Evolutionary conservation across 495 filamentous ascomycete species (phyloP).

Genomic region (Parachaetomium inaequale): DNA sequence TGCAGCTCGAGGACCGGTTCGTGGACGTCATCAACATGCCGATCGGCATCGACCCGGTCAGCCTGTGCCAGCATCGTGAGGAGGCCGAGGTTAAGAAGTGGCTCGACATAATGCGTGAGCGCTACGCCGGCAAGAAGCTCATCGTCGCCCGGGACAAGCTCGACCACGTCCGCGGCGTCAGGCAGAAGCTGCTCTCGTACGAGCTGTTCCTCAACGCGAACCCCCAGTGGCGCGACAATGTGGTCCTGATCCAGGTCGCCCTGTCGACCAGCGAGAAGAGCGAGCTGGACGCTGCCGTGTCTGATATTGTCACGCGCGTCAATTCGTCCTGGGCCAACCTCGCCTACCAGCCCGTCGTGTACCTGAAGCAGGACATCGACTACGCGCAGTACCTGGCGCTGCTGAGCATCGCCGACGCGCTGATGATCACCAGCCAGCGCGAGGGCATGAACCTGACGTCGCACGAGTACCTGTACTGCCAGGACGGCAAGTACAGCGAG

Average conservation of each 20-base stretch:
- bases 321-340: constrained; percentile 84
- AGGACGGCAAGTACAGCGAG: constrained; percentile 69
- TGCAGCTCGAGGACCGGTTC: constrained; percentile 89
- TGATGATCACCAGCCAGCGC: constrained; percentile 89
- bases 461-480: constrained; percentile 89
- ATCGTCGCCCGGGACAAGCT: constrained; percentile 93
- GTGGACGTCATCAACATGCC: constrained; percentile 73
- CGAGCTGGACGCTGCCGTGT: constrained; percentile 80
- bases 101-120: constrained; percentile 71
- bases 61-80: constrained; percentile 65
- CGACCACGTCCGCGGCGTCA: constrained; percentile 82
- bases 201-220: constrained; percentile 92
- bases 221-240: constrained; percentile 80
- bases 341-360: constrained; percentile 86
- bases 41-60: constrained; percentile 81
- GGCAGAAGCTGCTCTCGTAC: constrained; percentile 87
- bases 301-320: constrained; percentile 88
- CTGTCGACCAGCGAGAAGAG: constrained; percentile 81
- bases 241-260: constrained; percentile 88
- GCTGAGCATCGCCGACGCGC: constrained; percentile 77
- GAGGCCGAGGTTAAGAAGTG: constrained; percentile 69
- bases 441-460: constrained; percentile 95
- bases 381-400: constrained; percentile 88
- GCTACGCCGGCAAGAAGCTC: constrained; percentile 78
- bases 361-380: constrained; percentile 87